Evolutionary conservation across 352 stramenopile species (phyloP), one percentile per base, ranked within the genome.

Genomic region (Saprolegnia diclina): DNA sequence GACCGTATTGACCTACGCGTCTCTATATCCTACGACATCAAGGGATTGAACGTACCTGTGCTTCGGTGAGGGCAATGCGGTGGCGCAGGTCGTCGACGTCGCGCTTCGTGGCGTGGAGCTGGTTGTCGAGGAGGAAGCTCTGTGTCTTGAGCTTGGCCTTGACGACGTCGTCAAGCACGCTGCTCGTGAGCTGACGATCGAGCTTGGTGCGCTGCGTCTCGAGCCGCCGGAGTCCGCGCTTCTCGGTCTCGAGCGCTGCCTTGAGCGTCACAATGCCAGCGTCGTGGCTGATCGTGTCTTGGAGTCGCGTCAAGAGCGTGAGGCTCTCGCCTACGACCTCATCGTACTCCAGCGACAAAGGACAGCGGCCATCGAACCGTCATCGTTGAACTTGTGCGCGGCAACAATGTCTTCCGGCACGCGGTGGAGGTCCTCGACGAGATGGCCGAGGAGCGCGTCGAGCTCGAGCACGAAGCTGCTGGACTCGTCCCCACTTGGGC

Each of bases 361-460:
- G 3, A 5, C 16, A 19, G 1, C 3, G 18, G n/a, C n/a, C n/a
- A n/a, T 13, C 37, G 1, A 65, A 89, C 81, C 83, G 55, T 94
- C 83, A 38, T 94, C 85, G 54, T 89, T 88, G 73, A 83, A 90
- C 55, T 94, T 94, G 74, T 87, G 91, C 65, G 89, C 78, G 4
- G 82, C 79, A 13, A 89, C 71, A 44, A 92, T 90, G 48, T 94
- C 83, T 56, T 91, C 82, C 4, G 79, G 68, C 4, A 94, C 71
- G 16, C 79, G 71, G 21, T 76, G 71, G 42, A 91, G 90, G 0
- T 74, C 37, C 26, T 87, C 65, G 1, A 93, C 71, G 26, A 80
- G 53, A 45, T 57, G 75, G 14, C 66, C 61, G 21, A 93, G 71
- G 26, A 91, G 73, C 3, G 75, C 65, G 37, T 92, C 59, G 18